Percentiles rank a stretch among this genome's conserved stretches.
Conservation (phyloP, 2,329 filamentous ascomycete species). For the Trichoderma atrobrunneum region DNA sequence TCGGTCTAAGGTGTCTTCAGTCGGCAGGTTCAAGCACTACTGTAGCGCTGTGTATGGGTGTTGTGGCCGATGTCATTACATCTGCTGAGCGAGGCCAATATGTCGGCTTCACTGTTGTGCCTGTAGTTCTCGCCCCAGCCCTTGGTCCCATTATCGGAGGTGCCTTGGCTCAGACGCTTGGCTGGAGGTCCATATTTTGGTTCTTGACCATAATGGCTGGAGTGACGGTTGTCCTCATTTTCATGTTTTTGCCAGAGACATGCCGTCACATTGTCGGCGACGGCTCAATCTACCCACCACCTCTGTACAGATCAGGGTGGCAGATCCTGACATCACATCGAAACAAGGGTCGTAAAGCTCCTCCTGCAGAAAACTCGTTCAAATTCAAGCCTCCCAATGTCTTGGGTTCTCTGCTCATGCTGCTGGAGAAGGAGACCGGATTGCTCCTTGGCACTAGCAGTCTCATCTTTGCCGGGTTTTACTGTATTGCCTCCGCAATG, state of each 20-base stretch:
- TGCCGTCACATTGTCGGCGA: conserved; percentile 50
- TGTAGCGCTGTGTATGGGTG: conserved; percentile 54
- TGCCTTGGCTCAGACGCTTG: conserved; percentile 52
- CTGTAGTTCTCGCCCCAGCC: conserved; percentile 47
- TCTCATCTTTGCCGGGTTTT: conserved; percentile 50
- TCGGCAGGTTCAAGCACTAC: conserved; percentile 58
- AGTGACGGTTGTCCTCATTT: conserved; percentile 41
- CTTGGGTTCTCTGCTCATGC: conserved; percentile 39
- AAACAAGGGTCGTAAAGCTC: conserved; percentile 11
- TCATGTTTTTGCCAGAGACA: conserved; percentile 54
- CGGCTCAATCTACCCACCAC: conserved; percentile 45
- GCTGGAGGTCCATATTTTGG: conserved; percentile 63
- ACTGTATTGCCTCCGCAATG: conserved; percentile 45
- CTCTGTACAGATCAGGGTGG: conserved; percentile 36
- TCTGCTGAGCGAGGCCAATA: conserved; percentile 60
- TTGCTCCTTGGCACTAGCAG: conserved; percentile 45
- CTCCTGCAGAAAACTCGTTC: conserved; percentile 26
- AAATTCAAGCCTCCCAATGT: conserved; percentile 42
- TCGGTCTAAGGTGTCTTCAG: conserved; percentile 56
- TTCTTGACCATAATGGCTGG: conserved; percentile 50
- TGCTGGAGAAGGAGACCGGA: conserved; percentile 42
- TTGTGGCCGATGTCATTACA: conserved; percentile 63
- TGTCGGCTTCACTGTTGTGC: conserved; percentile 51
- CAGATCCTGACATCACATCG: conserved; percentile 30
- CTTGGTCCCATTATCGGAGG: conserved; percentile 59